Conservation (phyloP, 176 grass and related monocot species). For the Luzula sylvatica region DNA sequence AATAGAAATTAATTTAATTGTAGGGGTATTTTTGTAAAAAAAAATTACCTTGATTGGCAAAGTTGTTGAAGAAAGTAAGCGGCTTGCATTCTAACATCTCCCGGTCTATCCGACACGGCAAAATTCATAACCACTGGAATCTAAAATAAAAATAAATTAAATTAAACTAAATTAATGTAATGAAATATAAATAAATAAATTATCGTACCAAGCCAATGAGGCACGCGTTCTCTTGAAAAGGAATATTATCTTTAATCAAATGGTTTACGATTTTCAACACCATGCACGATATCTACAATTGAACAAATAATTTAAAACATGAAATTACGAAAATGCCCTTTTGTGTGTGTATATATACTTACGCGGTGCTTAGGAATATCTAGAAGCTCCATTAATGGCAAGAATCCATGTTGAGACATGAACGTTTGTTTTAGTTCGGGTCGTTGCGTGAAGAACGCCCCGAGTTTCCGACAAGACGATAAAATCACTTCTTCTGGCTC, state of each 20-base stretch:
- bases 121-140: slow-evolving; percentile 88
- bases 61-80: slow-evolving; percentile 89
- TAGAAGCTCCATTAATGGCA: slow-evolving; percentile 91
- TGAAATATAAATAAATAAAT: no score
- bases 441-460: slow-evolving; percentile 56
- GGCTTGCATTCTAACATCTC: slow-evolving; percentile 90
- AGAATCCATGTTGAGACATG: slow-evolving; percentile 85
- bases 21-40: neutral
- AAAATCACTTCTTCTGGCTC: slow-evolving; percentile 92
- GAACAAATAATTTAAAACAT: neutral
- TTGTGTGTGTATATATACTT: slow-evolving; percentile 25
- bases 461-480: slow-evolving; percentile 78
- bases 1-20: neutral
- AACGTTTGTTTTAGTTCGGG: slow-evolving; percentile 85
- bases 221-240: slow-evolving; percentile 93
- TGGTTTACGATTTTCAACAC: slow-evolving; percentile 89
- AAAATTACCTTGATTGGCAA: slow-evolving; percentile 74
- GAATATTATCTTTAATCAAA: slow-evolving; percentile 67
- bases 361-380: slow-evolving; percentile 84
- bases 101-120: slow-evolving; percentile 53
- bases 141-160: slow-evolving; percentile 38
- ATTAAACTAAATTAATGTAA: slow-evolving; percentile 9
- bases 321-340: neutral
- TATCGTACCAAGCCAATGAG: slow-evolving; percentile 91
- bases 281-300: slow-evolving; percentile 58